phyloP scores from a whole-genome alignment of 148 eudicot species.

The Camellia lanceoleosa region DNA sequence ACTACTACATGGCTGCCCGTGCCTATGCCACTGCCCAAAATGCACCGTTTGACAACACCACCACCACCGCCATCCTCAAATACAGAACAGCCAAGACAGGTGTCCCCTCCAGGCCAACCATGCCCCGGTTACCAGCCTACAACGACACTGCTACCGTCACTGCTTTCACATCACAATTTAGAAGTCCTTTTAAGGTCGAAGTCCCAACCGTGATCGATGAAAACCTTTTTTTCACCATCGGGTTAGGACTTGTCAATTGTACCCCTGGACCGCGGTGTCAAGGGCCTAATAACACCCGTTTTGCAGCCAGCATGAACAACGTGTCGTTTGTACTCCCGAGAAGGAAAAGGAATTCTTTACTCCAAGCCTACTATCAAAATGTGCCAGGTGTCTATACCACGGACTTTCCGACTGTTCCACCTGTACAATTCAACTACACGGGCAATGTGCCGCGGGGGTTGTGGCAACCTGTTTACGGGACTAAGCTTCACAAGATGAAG shows the following conservation, averaged over 20 bases:
- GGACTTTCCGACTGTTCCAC: conserved; percentile 77
- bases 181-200: conserved; percentile 40
- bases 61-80: conserved; percentile 83
- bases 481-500: conserved; percentile 75
- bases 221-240: conserved; percentile 65
- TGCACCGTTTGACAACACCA: conserved; percentile 73
- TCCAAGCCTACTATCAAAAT: conserved; percentile 66
- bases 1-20: conserved; percentile 76
- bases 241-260: conserved; percentile 67
- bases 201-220: conserved; percentile 68
- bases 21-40: conserved; percentile 68
- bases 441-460: conserved; percentile 75
- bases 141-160: conserved; percentile 75
- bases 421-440: conserved; percentile 73
- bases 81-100: conserved; percentile 41
- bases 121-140: conserved; percentile 67
- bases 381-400: conserved; percentile 72
- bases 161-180: conserved; percentile 51
- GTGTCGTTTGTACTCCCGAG: conserved; percentile 65
- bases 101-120: conserved; percentile 31
- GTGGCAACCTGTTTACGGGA: conserved; percentile 70
- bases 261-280: conserved; percentile 66
- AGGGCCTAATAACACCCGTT: conserved; percentile 76
- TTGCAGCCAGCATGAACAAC: conserved; percentile 84
- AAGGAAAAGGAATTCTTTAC: conserved; percentile 49